Evolutionary conservation across 2,329 filamentous ascomycete genomes (phyloP), one percentile per base, ranked within the genome.

Genomic region (Hortaea sp.): DNA sequence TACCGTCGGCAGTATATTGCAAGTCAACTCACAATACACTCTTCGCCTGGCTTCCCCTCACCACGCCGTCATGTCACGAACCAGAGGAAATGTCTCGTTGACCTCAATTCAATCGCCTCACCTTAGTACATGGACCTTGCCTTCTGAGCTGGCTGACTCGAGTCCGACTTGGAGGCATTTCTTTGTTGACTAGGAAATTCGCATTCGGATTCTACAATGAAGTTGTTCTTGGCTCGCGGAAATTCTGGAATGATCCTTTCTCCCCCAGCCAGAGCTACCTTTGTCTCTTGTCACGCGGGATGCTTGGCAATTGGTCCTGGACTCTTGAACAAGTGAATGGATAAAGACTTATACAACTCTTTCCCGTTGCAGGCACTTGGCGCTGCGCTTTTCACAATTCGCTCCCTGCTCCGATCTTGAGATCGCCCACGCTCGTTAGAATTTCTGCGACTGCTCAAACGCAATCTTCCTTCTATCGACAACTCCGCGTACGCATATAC

Each of bases 131-230:
- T 9, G 9, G 32, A 35, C 32, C 7, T n/a, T n/a, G 7, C 32
- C n/a, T n/a, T 35, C 32, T 35, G 20, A 20, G 20, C 20, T 20
- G 20, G 20, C 20, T 20, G 20, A 20, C 4, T 20, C 20, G 20
- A 20, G 20, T 4, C 20, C 20, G 20, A 20, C 20, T 35, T n/a
- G 7, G 7, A 35, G 2, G 20, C 37, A 10, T 2, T 7, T 13
- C 37, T 39, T 39, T 39, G 37, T 39, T 20, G 2, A 2, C 5
- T 39, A 39, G 10, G 10, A 39, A n/a, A 39, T n/a, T 10, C 32
- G 39, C 39, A 41, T 41, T 41, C 39, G 39, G 39, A 12, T 7
- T 11, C 44, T 12, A 38, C 38, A 29, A 41, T 41, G 39, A 41
- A 29, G 9, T 11, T 29, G 39, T 41, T 20, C 39, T 41, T 39